These are phyloP conservation scores for Paramecium primaurelia DNA, from an alignment of 73 alveolate species.

Conservation along the genomic window DNA sequence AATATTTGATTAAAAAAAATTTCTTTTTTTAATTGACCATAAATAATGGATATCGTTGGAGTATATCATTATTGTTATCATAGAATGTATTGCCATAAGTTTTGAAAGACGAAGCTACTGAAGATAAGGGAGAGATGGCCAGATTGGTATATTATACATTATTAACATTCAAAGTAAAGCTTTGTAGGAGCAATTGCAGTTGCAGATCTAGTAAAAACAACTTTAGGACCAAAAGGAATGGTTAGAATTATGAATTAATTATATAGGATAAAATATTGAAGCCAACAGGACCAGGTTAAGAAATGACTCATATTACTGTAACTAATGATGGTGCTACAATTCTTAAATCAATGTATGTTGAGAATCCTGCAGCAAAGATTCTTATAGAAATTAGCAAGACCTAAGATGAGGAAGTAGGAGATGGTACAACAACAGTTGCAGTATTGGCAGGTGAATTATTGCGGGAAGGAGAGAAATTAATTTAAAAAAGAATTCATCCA, in stretches of 20 bases:
- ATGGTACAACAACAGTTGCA: constrained; percentile 97
- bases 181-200: constrained; percentile 98
- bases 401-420: constrained; percentile 97
- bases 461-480: constrained; percentile 96
- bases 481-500: constrained; percentile 89
- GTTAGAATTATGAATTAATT: neutral
- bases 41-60: constrained; percentile 74
- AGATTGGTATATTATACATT: constrained; percentile 62
- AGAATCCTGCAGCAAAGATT: constrained; percentile 98
- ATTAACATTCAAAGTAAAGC: constrained; percentile 57
- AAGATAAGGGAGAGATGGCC: constrained; percentile 88
- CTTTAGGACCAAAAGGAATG: constrained; percentile 99
- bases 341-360: constrained; percentile 90
- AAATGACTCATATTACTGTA: constrained; percentile 82
- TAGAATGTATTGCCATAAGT: constrained; percentile 84
- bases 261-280: constrained; percentile 85
- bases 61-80: neutral
- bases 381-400: constrained; percentile 93
- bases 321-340: constrained; percentile 98
- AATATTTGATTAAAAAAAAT: neutral
- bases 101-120: constrained; percentile 78
- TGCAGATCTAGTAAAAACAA: constrained; percentile 96
- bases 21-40: neutral
- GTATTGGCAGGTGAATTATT: constrained; percentile 94
- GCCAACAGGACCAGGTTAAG: constrained; percentile 84